Percentiles rank a stretch among this genome's conserved stretches.
These are phyloP conservation scores for Saraca asoca DNA, from an alignment of 331 rosid species.

Conservation along the genomic window DNA sequence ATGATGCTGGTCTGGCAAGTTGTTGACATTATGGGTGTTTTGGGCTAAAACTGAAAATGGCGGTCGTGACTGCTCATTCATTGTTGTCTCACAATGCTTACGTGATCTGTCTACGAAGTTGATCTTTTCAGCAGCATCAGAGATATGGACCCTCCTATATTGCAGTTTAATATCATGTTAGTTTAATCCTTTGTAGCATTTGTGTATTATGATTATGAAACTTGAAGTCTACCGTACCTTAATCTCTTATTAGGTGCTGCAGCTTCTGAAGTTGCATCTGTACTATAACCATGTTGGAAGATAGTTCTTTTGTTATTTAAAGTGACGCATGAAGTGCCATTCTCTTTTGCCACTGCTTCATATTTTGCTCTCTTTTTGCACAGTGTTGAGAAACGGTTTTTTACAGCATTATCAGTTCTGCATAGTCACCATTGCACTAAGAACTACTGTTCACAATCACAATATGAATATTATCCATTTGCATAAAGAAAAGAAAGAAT, in stretches of 20 bases:
- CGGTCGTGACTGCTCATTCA: slow-evolving; percentile 64
- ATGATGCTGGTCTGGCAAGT: slow-evolving; percentile 54
- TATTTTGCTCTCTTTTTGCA: slow-evolving; percentile 98
- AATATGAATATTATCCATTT: slow-evolving; percentile 12
- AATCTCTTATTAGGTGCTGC: slow-evolving; percentile 55
- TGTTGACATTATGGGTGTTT: slow-evolving; percentile 53
- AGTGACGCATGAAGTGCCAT: slow-evolving; percentile 60
- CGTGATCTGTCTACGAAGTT: slow-evolving; percentile 58
- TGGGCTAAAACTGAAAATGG: slow-evolving; percentile 80
- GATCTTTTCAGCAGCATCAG: slow-evolving; percentile 57
- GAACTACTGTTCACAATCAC: neutral
- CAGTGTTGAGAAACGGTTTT: slow-evolving; percentile 90
- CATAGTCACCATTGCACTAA: slow-evolving; percentile 25
- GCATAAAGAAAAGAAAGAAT: slow-evolving; percentile 10
- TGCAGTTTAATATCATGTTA: slow-evolving; percentile 34
- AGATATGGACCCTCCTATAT: slow-evolving; percentile 66
- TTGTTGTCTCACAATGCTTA: slow-evolving; percentile 50
- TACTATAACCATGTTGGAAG: slow-evolving; percentile 48
- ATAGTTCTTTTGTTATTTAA: slow-evolving; percentile 69
- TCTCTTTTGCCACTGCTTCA: slow-evolving; percentile 90
- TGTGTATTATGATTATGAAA: slow-evolving; percentile 30
- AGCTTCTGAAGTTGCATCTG: slow-evolving; percentile 57
- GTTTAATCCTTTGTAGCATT: slow-evolving; percentile 22
- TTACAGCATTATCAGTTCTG: slow-evolving; percentile 99
- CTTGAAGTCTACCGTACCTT: slow-evolving; percentile 56